Conservation (phyloP, 345 rosid genomes). For the Litchi chinensis region DNA sequence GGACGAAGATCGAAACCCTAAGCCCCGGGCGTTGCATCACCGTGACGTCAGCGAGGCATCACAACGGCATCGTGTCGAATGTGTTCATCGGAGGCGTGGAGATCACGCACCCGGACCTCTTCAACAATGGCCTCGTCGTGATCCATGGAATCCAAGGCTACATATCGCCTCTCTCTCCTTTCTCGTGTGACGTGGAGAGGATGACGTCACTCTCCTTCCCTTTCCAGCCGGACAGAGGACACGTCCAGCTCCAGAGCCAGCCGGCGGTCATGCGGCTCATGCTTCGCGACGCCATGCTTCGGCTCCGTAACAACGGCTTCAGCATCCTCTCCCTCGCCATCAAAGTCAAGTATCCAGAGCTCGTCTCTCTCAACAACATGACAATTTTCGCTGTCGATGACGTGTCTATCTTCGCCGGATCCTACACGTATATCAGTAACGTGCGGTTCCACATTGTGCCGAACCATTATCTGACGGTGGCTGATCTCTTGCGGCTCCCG, state of each 20-base stretch:
- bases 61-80: conserved; percentile 35
- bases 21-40: conserved; percentile 67
- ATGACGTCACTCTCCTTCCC: conserved; percentile 51
- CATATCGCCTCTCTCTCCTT: conserved; percentile 61
- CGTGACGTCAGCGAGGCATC: conserved; percentile 36
- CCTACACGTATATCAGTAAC: conserved; percentile 43
- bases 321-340: conserved; percentile 55
- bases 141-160: conserved; percentile 68
- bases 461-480: conserved; percentile 36
- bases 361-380: conserved; percentile 46
- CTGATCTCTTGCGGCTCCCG: conserved; percentile 48
- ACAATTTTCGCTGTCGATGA: conserved; percentile 64
- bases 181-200: conserved; percentile 60
- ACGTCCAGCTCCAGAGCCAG: conserved; percentile 20
- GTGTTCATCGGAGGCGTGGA: conserved; percentile 61
- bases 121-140: conserved; percentile 59
- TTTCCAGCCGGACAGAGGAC: conserved; percentile 15
- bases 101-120: conserved; percentile 64
- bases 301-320: conserved; percentile 65
- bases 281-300: conserved; percentile 60
- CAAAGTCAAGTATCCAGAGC: conserved; percentile 56
- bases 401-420: conserved; percentile 57
- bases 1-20: conserved; percentile 60
- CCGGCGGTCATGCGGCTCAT: conserved; percentile 56
- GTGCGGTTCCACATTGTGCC: conserved; percentile 66